Percentiles rank a stretch among this genome's conserved stretches.
phyloP scores from a whole-genome alignment of 768 basidiomycete genomes.

The Suillus ampliporus region DNA sequence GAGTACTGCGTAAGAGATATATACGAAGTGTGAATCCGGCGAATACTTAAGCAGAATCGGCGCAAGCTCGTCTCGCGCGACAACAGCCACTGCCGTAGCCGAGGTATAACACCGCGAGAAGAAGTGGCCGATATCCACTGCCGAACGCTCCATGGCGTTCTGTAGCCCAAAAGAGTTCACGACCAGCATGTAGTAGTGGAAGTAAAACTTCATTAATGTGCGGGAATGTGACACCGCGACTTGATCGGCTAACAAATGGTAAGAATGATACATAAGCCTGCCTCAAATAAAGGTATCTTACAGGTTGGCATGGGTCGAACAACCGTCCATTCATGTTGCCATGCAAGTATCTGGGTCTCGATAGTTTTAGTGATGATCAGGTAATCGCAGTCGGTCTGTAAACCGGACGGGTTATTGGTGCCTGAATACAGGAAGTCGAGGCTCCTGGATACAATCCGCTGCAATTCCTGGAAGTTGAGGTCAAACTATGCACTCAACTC shows the following conservation, averaged over 20 bases:
- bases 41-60: constrained; percentile 79
- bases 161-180: constrained; percentile 97
- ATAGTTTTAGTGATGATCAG: constrained; percentile 82
- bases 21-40: constrained; percentile 91
- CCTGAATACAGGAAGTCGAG: constrained; percentile 91
- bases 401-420: constrained; percentile 77
- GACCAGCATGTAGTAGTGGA: constrained; percentile 85
- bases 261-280: constrained; percentile 2
- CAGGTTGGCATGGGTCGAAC: constrained; percentile 21
- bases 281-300: constrained; percentile 18
- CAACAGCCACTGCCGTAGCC: constrained; percentile 69
- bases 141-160: constrained; percentile 84
- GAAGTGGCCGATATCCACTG: constrained; percentile 81
- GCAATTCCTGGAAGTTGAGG: constrained; percentile 64
- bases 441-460: constrained; percentile 87
- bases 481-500: constrained; percentile 9
- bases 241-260: constrained; percentile 30
- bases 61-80: constrained; percentile 81
- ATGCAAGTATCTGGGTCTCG: constrained; percentile 73
- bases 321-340: constrained; percentile 59
- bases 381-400: constrained; percentile 87
- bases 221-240: constrained; percentile 30
- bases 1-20: constrained; percentile 90
- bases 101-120: constrained; percentile 78
- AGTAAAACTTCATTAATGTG: constrained; percentile 68